Percentiles rank a stretch among this genome's conserved stretches.
Conservation (phyloP, 495 filamentous ascomycete species). For the Neurospora terricola region DNA sequence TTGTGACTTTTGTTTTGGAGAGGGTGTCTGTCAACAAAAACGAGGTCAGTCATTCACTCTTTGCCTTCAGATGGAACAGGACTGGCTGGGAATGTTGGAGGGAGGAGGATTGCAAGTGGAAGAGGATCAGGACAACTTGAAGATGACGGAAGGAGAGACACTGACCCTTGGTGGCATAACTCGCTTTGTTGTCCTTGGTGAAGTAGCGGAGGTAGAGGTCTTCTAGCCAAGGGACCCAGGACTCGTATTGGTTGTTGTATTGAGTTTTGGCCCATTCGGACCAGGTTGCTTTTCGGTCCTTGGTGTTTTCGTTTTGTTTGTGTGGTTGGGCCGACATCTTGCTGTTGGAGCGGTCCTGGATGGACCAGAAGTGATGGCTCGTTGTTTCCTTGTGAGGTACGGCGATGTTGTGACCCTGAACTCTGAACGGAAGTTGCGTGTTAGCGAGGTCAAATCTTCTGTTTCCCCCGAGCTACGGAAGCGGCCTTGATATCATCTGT, state of each 20-base stretch:
- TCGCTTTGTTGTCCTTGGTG: constrained; percentile 62
- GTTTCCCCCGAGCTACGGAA: no score
- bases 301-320: neutral
- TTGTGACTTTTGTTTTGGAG: constrained; percentile 55
- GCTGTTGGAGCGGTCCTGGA: no score
- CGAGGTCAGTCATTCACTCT: no score
- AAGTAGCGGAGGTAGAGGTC: constrained; percentile 61
- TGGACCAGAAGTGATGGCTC: neutral
- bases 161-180: constrained; percentile 51
- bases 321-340: neutral
- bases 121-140: no score
- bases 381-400: neutral
- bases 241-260: constrained; percentile 58
- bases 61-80: no score
- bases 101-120: no score
- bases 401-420: neutral
- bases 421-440: neutral
- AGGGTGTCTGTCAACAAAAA: no score
- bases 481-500: no score
- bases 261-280: constrained; percentile 44
- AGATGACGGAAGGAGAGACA: neutral
- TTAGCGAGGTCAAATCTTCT: neutral
- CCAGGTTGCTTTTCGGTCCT: neutral
- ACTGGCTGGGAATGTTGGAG: no score
- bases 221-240: constrained; percentile 68